Evolutionary conservation across 1,284 basidiomycete genomes (phyloP).

Genomic region (Thelephora terrestris): DNA sequence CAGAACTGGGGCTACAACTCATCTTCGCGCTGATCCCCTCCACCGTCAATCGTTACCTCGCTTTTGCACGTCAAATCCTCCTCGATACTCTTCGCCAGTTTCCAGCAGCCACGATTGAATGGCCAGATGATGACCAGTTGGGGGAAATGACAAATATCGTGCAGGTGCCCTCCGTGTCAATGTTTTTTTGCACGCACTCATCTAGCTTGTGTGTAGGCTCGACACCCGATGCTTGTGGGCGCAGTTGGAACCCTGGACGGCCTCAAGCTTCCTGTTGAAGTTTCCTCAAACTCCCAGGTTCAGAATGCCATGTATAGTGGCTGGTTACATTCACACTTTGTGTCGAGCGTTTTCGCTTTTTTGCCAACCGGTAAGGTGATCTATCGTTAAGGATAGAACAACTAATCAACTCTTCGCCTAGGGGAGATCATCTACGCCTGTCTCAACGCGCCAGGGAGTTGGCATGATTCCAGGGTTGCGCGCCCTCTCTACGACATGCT

Average conservation of each 20-base stretch:
- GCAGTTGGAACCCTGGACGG: conserved; percentile 29
- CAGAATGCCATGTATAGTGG: conserved; percentile 42
- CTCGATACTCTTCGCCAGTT: conserved; percentile 22
- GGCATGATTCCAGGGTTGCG: conserved; percentile 36
- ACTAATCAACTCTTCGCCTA: conserved; percentile 1
- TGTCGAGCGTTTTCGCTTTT: conserved; percentile 23
- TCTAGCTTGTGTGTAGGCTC: conserved; percentile 18
- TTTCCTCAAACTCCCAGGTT: conserved; percentile 25
- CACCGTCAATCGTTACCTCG: conserved; percentile 24
- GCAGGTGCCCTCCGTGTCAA: not conserved
- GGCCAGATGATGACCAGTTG: conserved; percentile 22
- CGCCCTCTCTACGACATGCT: conserved; percentile 28
- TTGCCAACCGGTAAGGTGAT: conserved; percentile 25
- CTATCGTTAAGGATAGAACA: too few species aligned
- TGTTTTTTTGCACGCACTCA: conserved; percentile 20
- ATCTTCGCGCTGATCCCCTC: conserved; percentile 26
- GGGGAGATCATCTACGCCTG: conserved; percentile 21
- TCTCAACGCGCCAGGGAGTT: conserved; percentile 36
- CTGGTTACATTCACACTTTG: conserved; percentile 32
- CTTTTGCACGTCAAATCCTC: conserved; percentile 25
- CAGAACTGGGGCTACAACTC: conserved; percentile 26
- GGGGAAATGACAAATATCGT: conserved; percentile 1
- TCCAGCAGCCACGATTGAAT: conserved; percentile 25
- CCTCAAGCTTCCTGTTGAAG: conserved; percentile 16
- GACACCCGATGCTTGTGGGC: conserved; percentile 28